Conservation (phyloP, 148 eudicot genomes). For the Beta vulgaris region DNA sequence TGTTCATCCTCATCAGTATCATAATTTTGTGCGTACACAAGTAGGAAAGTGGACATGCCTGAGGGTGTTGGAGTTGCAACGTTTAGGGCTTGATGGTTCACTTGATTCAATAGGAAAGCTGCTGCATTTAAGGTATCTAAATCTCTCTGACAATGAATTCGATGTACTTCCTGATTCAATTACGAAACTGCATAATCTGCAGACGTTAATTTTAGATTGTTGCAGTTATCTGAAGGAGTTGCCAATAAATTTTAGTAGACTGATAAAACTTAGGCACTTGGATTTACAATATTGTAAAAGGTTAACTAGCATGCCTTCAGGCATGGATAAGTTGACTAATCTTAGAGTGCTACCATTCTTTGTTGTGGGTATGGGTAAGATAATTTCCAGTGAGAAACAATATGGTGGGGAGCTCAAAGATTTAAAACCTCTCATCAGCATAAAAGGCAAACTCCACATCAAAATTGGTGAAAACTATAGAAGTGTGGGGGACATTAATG, state of each 20-base stretch:
- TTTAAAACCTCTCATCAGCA: not conserved
- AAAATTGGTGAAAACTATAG: not conserved
- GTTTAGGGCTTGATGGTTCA: not conserved
- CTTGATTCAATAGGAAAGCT: constrained; percentile 20
- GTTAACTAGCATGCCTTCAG: constrained; percentile 22
- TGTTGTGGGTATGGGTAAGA: not conserved
- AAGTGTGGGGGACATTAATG: not conserved
- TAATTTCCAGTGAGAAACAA: not conserved
- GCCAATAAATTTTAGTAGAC: constrained; percentile 22
- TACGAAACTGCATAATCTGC: constrained; percentile 25
- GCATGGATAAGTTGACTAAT: constrained; percentile 19
- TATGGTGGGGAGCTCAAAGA: not conserved
- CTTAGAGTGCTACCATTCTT: not conserved
- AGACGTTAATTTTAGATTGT: not conserved
- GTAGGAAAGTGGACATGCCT: constrained; percentile 12
- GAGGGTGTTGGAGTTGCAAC: constrained; percentile 15
- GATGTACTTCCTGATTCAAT: too few relatives aligned
- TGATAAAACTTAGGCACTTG: constrained; percentile 21
- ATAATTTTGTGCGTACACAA: too few relatives aligned
- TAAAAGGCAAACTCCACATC: constrained; percentile 8
- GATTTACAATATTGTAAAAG: not conserved
- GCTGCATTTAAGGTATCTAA: constrained; percentile 30
- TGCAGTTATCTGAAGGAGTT: constrained; percentile 10
- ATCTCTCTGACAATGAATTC: not conserved
- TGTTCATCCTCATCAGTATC: too few relatives aligned